Conservation (phyloP, 805 yeast genomes). For the Teunomyces pallodes region DNA sequence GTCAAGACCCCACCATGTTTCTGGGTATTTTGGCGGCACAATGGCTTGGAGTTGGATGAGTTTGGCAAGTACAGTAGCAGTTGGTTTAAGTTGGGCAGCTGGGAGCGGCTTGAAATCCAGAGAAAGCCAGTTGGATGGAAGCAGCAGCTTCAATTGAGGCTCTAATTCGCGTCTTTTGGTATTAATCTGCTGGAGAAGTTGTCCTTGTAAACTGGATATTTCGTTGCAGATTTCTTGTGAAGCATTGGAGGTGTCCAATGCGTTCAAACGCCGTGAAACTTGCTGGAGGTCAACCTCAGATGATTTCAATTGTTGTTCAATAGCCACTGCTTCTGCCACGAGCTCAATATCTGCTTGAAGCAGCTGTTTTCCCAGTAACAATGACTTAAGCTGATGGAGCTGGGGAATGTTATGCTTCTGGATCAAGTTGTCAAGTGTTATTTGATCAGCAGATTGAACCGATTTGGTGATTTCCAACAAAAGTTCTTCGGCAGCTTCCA, state of each 20-base stretch:
- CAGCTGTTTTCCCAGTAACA: not conserved
- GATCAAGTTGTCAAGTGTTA: not conserved
- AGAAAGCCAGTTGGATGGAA: not conserved
- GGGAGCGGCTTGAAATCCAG: not conserved
- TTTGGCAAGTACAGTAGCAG: slow-evolving; percentile 3
- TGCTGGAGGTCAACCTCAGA: not conserved
- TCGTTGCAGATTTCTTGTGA: not conserved
- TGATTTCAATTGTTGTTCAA: not conserved
- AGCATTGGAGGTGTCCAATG: not conserved
- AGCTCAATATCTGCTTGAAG: not conserved
- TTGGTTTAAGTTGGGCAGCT: not conserved
- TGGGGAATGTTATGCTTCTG: not conserved
- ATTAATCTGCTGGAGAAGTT: not conserved
- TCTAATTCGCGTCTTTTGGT: not conserved
- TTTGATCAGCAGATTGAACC: not conserved
- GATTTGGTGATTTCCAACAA: slow-evolving; percentile 1
- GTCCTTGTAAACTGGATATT: not conserved
- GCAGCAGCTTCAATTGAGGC: not conserved
- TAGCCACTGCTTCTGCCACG: not conserved
- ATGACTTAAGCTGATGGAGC: not conserved
- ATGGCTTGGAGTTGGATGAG: slow-evolving; percentile 33
- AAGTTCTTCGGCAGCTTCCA: slow-evolving; percentile 3
- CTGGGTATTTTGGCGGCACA: slow-evolving; percentile 28
- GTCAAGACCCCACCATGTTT: slow-evolving; percentile 51
- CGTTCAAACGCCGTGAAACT: not conserved